Evolutionary conservation across 2,329 filamentous ascomycete species (phyloP).

Genomic region (Penicillium fuscoglaucum): DNA sequence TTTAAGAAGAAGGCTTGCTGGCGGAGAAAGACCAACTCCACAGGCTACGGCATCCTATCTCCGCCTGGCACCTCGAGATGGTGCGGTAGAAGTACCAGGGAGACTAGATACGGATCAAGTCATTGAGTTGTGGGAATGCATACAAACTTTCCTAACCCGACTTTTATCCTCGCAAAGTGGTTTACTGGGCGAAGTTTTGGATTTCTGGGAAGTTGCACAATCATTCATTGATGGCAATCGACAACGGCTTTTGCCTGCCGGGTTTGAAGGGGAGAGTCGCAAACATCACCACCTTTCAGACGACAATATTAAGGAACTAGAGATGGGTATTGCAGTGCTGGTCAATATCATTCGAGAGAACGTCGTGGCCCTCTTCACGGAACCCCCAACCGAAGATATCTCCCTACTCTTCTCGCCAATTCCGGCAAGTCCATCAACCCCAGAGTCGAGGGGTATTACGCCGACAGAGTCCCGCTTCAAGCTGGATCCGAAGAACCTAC

Average conservation of each 20-base stretch:
- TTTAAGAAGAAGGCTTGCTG: conserved; percentile 75
- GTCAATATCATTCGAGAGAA: conserved; percentile 78
- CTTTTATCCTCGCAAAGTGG: conserved; percentile 74
- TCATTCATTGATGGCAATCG: conserved; percentile 85
- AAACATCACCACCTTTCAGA: conserved; percentile 77
- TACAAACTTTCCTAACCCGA: conserved; percentile 69
- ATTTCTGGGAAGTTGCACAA: conserved; percentile 91
- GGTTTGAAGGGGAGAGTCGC: conserved; percentile 77
- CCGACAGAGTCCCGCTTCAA: conserved; percentile 72
- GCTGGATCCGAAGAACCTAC: conserved; percentile 74
- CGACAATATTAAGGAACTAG: conserved; percentile 69
- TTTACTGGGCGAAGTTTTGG: conserved; percentile 81
- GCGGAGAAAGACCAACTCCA: conserved; percentile 67
- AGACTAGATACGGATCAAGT: conserved; percentile 77
- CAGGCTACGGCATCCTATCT: conserved; percentile 73
- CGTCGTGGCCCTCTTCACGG: conserved; percentile 78
- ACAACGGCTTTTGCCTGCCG: conserved; percentile 74
- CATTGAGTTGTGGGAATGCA: conserved; percentile 90
- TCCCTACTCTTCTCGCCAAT: conserved; percentile 82
- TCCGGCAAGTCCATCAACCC: conserved; percentile 64
- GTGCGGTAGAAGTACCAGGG: conserved; percentile 59
- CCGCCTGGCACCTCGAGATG: conserved; percentile 68
- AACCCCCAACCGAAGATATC: conserved; percentile 86
- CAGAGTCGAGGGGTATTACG: conserved; percentile 54
- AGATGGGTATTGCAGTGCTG: conserved; percentile 78